Base-by-base conservation (phyloP, 2,329 filamentous ascomycete genomes). In the Raffaelea ambrosiae region DNA sequence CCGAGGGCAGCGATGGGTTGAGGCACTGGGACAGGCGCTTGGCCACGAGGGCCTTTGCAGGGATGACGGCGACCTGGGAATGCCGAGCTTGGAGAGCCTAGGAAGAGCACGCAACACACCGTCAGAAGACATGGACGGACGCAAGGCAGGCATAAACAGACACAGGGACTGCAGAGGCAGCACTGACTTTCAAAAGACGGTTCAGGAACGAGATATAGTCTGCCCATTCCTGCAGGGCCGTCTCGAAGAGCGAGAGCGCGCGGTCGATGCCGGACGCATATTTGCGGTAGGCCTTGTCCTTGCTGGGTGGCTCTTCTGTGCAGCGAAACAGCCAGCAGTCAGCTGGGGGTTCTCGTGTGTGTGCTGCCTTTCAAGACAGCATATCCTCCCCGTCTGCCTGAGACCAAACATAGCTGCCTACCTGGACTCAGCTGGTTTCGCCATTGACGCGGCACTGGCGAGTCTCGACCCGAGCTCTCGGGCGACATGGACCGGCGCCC, bases 121-220 rank as follows among this genome's bases (percentile, higher is more conserved):
- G 51, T 64, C 50, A 66, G 63, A 49, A 54, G 47, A 10, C 14
- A 9, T 23, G 14, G 33, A 20, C 8, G n/a, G 21, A 14, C 23
- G 10, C 7, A 29, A 18, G n/a, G 2, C 10, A 11, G 9, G 18
- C 4, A 26, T 2, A 44, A 8, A 38, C 2, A 36, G 14, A 19
- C 18, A 13, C 14, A 22, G 2, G 23, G 18, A 5, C 35, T 10
- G 5, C 40, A 7, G 5, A 20, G 9, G 11, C 19, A 33, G n/a
- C 18, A 22, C 43, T 16, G 16, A 90, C 88, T 80, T 96, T 97
- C 53, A 95, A 73, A 43, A 98, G 74, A 53, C 88, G 82, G 62
- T 87, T 94, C 48, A 98, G 71, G 63, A 97, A 98, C 18, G 91
- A 95, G 60, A 98, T 98, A 63, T 98, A 98, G 69, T 98, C 93